Base-by-base conservation (phyloP, 2,329 filamentous ascomycete species). In the Thelonectria rubi region DNA sequence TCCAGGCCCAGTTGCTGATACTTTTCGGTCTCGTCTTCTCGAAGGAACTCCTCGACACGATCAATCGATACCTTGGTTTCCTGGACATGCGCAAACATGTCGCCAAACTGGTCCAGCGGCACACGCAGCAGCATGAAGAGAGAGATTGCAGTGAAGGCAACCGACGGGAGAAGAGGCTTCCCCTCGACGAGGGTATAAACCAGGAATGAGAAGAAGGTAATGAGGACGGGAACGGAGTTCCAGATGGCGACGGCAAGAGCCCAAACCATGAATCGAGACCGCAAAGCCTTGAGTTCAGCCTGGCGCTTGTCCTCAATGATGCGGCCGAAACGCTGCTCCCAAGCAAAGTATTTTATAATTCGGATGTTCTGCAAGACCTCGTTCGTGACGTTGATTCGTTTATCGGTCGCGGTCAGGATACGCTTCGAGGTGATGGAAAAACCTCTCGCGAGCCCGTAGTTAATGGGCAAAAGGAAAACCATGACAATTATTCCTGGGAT, bases 281-380 rank as follows among this genome's bases (percentile, higher is more conserved):
- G 89, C 56, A 99, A 78, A 32, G 92, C 88, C 69, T 86, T 88
- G 53, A 99, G 83, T 76, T 99, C 95, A 3, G 82, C 82, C 45
- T 84, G 83, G 64, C 95, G 88, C 80, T 97, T 97, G 75, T 97
- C 94, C 63, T 96, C 91, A 34, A 99, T 93, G 56, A 92, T 88
- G 20, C 87, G 86, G 59, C 91, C 87, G 75, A 97, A 99, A 2
- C 94, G 91, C 70, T 93, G 88, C 76, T 99, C 95, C 95, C 95
- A 99, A 0, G 95, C 94, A 75, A 99, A 99, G 77, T 95, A 99
- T 75, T 99, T 99, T 86, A 99, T 98, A 75, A 99, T 97, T 53
- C 95, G 89, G 67, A 99, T 98, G 72, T 98, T 99, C 74, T 97
- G 94, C 26, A 99, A 82, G 8, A 98, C 91, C 77, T 99, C 95